Conservation (phyloP, 1,139 yeast species). For the Arxiozyma slooffiae region DNA sequence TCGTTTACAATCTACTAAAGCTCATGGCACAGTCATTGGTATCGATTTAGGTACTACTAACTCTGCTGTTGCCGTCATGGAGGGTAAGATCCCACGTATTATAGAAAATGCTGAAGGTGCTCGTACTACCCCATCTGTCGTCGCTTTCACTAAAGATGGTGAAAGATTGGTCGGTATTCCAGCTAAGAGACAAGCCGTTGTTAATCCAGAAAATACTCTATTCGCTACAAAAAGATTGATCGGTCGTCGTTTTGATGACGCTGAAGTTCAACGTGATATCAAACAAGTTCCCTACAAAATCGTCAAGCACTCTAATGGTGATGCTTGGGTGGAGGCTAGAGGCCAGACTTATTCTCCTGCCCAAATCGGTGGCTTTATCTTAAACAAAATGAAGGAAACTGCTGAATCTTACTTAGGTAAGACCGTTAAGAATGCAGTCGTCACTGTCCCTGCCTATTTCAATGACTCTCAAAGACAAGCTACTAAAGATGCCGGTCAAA, state of each 20-base stretch:
- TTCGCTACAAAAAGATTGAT: constrained; percentile 97
- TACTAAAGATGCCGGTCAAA: constrained; percentile 96
- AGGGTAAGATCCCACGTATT: constrained; percentile 92
- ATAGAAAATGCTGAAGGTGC: constrained; percentile 98
- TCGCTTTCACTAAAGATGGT: constrained; percentile 93
- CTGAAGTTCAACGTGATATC: constrained; percentile 93
- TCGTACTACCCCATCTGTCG: constrained; percentile 97
- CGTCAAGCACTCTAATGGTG: constrained; percentile 92
- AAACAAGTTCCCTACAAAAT: constrained; percentile 96
- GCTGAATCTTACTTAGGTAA: constrained; percentile 89
- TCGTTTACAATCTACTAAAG: constrained; percentile 41
- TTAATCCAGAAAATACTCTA: constrained; percentile 94
- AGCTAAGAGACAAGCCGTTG: constrained; percentile 98
- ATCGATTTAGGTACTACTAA: constrained; percentile 98
- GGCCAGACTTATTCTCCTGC: constrained; percentile 93
- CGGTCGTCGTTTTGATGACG: constrained; percentile 95
- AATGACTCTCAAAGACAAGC: constrained; percentile 98
- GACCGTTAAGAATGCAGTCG: constrained; percentile 81
- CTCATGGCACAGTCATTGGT: constrained; percentile 81
- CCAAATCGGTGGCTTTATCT: constrained; percentile 93
- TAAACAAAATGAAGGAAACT: constrained; percentile 89
- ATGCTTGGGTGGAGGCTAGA: constrained; percentile 97
- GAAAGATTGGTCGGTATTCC: constrained; percentile 97
- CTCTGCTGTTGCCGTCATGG: constrained; percentile 98
- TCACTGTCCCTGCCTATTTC: constrained; percentile 96